These are phyloP conservation scores for Sordariomycetes sp. DNA, from an alignment of 2,329 filamentous ascomycete genomes.

Conservation along the genomic window DNA sequence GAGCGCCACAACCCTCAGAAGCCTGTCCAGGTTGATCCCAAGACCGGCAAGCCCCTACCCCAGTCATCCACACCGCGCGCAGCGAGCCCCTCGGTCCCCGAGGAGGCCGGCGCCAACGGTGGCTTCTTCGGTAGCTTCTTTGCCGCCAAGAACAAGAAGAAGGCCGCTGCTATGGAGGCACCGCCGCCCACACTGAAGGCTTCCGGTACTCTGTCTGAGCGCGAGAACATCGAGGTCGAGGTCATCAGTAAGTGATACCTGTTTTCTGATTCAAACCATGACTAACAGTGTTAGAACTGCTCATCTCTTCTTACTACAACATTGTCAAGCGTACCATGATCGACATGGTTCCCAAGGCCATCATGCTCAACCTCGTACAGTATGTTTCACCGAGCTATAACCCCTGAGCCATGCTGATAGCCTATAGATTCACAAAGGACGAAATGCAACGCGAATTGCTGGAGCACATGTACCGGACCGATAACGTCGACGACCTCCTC, in stretches of 20 bases:
- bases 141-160: conserved; percentile 99
- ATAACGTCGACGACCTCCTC: conserved; percentile 84
- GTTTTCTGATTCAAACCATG: not conserved
- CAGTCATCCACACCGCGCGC: conserved; percentile 60
- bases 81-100: conserved; percentile 60
- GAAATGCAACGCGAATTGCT: conserved; percentile 97
- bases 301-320: conserved; percentile 96
- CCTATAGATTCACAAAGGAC: conserved; percentile 76
- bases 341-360: conserved; percentile 98
- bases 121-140: conserved; percentile 99
- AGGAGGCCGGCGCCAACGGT: conserved; percentile 44
- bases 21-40: conserved; percentile 92
- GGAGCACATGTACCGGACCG: conserved; percentile 92
- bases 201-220: conserved; percentile 85
- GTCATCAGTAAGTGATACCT: conserved; percentile 74
- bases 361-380: conserved; percentile 96
- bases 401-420: not conserved
- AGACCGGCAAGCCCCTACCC: conserved; percentile 91
- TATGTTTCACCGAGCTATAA: too few relatives aligned
- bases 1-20: conserved; percentile 76
- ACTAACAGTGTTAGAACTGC: conserved; percentile 53
- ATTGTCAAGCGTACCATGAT: conserved; percentile 98
- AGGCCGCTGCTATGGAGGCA: conserved; percentile 98
- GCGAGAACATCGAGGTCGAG: conserved; percentile 92
- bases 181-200: conserved; percentile 90